Percentiles rank a stretch among this genome's conserved stretches.
Evolutionary conservation across 208 protist genomes (phyloP).

Genomic region (Leishmania amazonensis): DNA sequence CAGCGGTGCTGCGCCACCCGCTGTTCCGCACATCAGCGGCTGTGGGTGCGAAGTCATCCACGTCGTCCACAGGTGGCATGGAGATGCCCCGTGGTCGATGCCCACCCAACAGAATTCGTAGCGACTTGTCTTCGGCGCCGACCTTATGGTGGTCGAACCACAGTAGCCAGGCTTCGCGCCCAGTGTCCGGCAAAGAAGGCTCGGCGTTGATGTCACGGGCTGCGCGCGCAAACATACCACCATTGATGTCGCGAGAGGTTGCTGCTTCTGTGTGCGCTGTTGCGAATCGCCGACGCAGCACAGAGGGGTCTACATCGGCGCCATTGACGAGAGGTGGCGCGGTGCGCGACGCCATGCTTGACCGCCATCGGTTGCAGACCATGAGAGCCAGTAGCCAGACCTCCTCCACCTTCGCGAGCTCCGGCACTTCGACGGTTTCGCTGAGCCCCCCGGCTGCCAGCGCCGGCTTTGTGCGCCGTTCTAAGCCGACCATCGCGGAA

Average conservation of each 20-base stretch:
- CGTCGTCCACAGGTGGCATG: neutral
- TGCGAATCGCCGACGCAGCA: neutral
- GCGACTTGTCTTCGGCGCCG: neutral
- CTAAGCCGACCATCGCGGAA: neutral
- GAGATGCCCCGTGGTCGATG: neutral
- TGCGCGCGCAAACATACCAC: neutral
- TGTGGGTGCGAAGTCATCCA: neutral
- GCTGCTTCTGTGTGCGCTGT: neutral
- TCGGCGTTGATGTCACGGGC: neutral
- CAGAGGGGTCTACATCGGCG: neutral
- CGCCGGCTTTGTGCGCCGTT: neutral
- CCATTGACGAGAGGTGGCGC: neutral
- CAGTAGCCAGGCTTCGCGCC: neutral
- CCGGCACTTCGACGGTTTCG: neutral
- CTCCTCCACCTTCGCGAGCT: neutral
- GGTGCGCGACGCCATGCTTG: neutral
- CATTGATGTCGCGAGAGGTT: neutral
- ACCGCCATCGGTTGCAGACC: neutral
- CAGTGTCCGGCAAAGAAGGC: neutral
- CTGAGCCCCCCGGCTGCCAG: neutral
- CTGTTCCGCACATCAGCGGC: conserved; percentile 10
- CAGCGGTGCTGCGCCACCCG: conserved; percentile 17
- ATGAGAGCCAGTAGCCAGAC: neutral
- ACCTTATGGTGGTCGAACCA: neutral
- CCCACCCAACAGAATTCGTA: neutral